Evolutionary conservation across 306 rosid species (phyloP).

Genomic region (Vigna mungo): DNA sequence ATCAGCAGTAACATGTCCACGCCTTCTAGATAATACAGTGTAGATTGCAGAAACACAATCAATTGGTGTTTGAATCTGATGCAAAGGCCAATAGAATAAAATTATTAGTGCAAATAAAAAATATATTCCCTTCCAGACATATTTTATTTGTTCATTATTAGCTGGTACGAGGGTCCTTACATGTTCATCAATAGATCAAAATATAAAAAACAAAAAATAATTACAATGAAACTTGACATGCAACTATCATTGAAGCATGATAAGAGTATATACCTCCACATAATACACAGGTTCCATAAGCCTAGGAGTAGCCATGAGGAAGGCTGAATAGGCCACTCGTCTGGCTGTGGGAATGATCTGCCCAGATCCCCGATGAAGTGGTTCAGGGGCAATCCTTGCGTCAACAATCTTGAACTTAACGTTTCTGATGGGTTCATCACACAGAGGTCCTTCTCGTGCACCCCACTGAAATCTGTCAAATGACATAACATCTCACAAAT

Average conservation of each 20-base stretch:
- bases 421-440: conserved; percentile 97
- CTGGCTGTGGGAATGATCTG: conserved; percentile 92
- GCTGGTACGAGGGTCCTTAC: neutral
- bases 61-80: conserved; percentile 96
- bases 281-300: conserved; percentile 98
- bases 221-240: conserved; percentile 25
- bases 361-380: conserved; percentile 91
- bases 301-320: conserved; percentile 98
- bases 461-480: conserved; percentile 95
- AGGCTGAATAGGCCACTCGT: conserved; percentile 94
- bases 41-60: conserved; percentile 98
- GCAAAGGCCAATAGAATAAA: conserved; percentile 41
- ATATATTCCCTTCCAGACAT: conserved; percentile 1
- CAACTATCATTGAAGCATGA: conserved; percentile 7
- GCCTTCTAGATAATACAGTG: conserved; percentile 96
- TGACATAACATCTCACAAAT: neutral
- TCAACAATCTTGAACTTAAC: conserved; percentile 99
- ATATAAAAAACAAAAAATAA: conserved; percentile 2
- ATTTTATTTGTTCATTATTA: conserved; percentile 26
- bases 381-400: conserved; percentile 94
- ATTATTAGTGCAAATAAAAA: conserved; percentile 21
- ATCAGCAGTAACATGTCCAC: conserved; percentile 99
- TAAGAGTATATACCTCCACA: conserved; percentile 69
- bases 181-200: neutral
- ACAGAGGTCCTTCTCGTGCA: conserved; percentile 98